Evolutionary conservation across 306 rosid genomes (phyloP).

Genomic region (Prunus armeniaca): DNA sequence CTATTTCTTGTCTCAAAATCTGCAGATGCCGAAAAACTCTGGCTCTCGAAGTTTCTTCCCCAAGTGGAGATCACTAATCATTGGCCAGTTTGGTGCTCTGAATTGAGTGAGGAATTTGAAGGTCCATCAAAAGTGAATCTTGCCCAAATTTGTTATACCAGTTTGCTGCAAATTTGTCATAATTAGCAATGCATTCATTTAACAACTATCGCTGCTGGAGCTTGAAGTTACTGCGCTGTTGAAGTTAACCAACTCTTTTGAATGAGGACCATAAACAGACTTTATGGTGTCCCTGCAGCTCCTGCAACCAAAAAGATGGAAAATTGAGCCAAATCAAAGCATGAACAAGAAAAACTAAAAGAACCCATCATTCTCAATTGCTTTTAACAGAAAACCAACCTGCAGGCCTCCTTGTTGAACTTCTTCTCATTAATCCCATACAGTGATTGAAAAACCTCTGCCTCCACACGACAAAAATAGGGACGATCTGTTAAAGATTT

Average conservation of each 20-base stretch:
- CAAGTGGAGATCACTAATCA: too few species aligned
- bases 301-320: constrained; percentile 36
- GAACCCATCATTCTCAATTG: too few species aligned
- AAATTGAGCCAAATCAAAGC: not conserved
- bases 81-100: not conserved
- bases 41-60: too few species aligned
- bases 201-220: constrained; percentile 20
- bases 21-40: not conserved
- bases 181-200: constrained; percentile 1
- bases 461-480: constrained; percentile 81
- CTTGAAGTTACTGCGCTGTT: constrained; percentile 37
- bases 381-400: constrained; percentile 26
- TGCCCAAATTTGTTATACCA: not conserved
- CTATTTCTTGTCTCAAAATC: not conserved
- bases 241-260: constrained; percentile 68
- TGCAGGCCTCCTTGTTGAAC: constrained; percentile 86
- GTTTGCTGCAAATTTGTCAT: not conserved
- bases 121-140: not conserved
- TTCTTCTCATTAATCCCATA: constrained; percentile 59
- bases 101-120: not conserved
- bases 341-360: not conserved
- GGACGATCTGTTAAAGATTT: constrained; percentile 64
- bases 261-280: constrained; percentile 62
- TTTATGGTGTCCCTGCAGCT: constrained; percentile 79
- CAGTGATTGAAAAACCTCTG: constrained; percentile 56